These are phyloP conservation scores for Monilinia vaccinii-corymbosi DNA, from an alignment of 2,329 filamentous ascomycete species.

Conservation along the genomic window DNA sequence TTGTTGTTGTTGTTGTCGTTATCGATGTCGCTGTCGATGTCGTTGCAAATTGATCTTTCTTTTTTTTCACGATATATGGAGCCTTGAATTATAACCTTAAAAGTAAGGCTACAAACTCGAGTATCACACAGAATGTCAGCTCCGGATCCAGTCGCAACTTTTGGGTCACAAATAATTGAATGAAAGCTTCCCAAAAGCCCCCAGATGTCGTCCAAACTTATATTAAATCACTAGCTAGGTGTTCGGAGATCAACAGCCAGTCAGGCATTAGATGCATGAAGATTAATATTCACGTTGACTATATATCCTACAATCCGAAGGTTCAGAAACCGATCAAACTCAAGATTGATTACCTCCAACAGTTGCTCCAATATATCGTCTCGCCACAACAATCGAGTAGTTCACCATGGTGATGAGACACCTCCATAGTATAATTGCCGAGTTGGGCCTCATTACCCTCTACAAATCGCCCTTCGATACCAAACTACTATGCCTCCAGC, in stretches of 20 bases:
- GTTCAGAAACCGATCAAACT: neutral
- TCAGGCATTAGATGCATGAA: neutral
- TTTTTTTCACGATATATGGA: too few species aligned
- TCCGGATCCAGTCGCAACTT: neutral
- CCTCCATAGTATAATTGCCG: slow-evolving; percentile 25
- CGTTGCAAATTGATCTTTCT: too few species aligned
- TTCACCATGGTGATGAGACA: slow-evolving; percentile 19
- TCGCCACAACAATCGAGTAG: neutral
- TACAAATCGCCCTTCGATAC: slow-evolving; percentile 37
- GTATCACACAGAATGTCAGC: too few species aligned
- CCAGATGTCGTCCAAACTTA: neutral
- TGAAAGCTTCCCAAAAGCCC: neutral
- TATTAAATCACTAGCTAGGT: neutral
- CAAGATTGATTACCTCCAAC: neutral
- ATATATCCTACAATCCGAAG: neutral
- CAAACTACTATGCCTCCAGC: slow-evolving; percentile 48
- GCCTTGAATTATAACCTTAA: too few species aligned
- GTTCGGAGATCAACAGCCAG: neutral
- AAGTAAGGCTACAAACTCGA: too few species aligned
- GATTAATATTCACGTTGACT: neutral
- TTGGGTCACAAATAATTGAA: neutral
- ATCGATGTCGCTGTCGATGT: too few species aligned
- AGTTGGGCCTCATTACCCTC: slow-evolving; percentile 39
- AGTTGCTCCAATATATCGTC: too few species aligned
- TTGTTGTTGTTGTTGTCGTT: neutral